phyloP scores from a whole-genome alignment of 1,139 yeast genomes.

The Chernovozyma aurita region DNA sequence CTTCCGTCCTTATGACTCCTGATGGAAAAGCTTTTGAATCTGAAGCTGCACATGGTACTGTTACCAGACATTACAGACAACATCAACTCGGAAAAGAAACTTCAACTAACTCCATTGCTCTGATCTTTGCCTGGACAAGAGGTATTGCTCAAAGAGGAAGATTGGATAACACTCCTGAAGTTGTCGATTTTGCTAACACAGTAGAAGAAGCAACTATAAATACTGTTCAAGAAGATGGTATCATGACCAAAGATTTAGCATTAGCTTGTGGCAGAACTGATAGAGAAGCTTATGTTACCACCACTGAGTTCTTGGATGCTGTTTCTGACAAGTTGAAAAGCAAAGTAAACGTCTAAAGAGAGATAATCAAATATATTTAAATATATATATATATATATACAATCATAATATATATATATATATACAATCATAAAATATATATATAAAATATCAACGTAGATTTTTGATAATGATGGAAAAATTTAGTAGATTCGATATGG shows the following conservation, averaged over 20 bases:
- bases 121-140: constrained; percentile 84
- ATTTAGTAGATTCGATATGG: no score
- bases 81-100: constrained; percentile 83
- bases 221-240: constrained; percentile 67
- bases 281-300: constrained; percentile 65
- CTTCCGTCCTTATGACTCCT: constrained; percentile 79
- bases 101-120: constrained; percentile 79
- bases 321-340: constrained; percentile 50
- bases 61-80: constrained; percentile 81
- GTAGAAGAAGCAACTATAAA: constrained; percentile 68
- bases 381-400: no score
- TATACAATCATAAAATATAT: no score
- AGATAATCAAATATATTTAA: constrained; percentile 4
- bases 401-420: constrained; percentile 1
- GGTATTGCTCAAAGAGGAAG: constrained; percentile 80
- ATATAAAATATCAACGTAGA: constrained; percentile 1
- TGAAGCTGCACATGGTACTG: constrained; percentile 88
- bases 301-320: constrained; percentile 71
- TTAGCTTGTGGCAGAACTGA: constrained; percentile 65
- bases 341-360: constrained; percentile 10
- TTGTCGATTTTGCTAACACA: constrained; percentile 59
- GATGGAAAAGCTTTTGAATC: constrained; percentile 81
- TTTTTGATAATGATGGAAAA: not conserved
- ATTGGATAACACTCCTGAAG: constrained; percentile 67
- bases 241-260: constrained; percentile 83